These are phyloP conservation scores for Drechslerella dactyloides DNA, from an alignment of 2,329 filamentous ascomycete genomes.

Conservation along the genomic window DNA sequence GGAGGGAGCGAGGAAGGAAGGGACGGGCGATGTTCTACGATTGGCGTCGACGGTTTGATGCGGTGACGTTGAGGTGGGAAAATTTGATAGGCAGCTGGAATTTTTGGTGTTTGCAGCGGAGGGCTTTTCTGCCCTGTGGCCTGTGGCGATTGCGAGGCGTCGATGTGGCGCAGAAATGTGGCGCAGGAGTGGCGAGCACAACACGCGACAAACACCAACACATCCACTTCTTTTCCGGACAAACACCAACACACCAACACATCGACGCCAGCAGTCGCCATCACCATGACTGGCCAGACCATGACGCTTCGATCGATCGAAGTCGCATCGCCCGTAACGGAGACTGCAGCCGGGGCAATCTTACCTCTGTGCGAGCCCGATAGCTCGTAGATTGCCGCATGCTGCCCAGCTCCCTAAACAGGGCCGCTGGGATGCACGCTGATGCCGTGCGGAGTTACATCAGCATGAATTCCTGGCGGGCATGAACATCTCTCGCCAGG, in stretches of 20 bases:
- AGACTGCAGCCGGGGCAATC: too few species aligned
- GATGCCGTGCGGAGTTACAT: neutral
- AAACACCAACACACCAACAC: conserved; percentile 4
- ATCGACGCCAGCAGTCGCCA: neutral
- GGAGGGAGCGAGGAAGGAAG: conserved; percentile 3
- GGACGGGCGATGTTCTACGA: too few species aligned
- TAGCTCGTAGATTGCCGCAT: too few species aligned
- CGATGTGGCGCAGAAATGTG: conserved; percentile 13
- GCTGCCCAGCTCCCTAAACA: neutral
- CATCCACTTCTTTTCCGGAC: neutral
- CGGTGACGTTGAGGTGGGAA: conserved; percentile 22
- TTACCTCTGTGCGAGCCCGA: too few species aligned
- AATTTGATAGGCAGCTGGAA: conserved; percentile 1
- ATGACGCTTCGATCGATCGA: too few species aligned
- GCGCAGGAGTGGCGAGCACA: neutral
- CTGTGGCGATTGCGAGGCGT: too few species aligned
- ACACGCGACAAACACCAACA: conserved; percentile 37
- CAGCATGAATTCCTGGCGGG: neutral
- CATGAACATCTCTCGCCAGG: neutral
- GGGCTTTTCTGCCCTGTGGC: conserved; percentile 48
- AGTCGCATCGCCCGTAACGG: too few species aligned
- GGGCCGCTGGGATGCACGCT: neutral
- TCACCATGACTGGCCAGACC: too few species aligned
- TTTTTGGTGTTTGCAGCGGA: conserved; percentile 13
- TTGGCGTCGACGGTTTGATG: neutral